Evolutionary conservation across 768 basidiomycete species (phyloP), one percentile per base, ranked within the genome.

Genomic region (Tricholoma terreum): DNA sequence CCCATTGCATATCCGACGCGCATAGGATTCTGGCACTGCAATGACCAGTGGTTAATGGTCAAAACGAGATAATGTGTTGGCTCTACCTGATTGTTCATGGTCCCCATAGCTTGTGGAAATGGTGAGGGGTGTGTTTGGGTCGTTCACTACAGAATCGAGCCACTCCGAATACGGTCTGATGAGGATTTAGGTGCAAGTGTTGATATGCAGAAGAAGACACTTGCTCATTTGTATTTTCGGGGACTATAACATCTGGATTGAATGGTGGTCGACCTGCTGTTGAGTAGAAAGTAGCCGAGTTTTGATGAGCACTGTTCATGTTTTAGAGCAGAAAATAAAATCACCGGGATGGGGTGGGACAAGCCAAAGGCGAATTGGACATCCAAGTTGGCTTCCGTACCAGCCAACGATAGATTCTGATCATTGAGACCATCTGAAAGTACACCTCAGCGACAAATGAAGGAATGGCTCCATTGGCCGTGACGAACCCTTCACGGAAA

Each of bases 91-190:
- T 64, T 86, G 85, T 56, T 90, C 88, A 54, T 83, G 77, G 48
- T 89, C 87, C 2, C 78, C 84, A 64, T 89, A 89, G 61, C 83
- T 85, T 0, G 84, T 88, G 1, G 85, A 84, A 27, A 89, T 85
- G 2, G 80, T 77, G 61, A 81, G 77, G 7, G 86, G 85, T 2
- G 79, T 68, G 19, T 73, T 67, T 1, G 69, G 54, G 7, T 81
- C 76, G 19, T 63, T 62, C 1, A 80, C 70, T 17, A 89, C 61
- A 54, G 78, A 84, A 38, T 85, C 75, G 6, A 90, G 66, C 87
- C 87, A 90, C 15, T 72, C 71, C n/a, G 60, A 51, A 50, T 73
- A 74, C 9, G 75, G 71, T 71, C 71, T 27, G 11, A 5, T 53
- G n/a, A 46, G 30, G 3, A 4, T 30, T 52, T n/a, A 49, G 15